Base-by-base conservation (phyloP, 225 moss, liverwort and hornwort species). In the Sphagnum contortum region DNA sequence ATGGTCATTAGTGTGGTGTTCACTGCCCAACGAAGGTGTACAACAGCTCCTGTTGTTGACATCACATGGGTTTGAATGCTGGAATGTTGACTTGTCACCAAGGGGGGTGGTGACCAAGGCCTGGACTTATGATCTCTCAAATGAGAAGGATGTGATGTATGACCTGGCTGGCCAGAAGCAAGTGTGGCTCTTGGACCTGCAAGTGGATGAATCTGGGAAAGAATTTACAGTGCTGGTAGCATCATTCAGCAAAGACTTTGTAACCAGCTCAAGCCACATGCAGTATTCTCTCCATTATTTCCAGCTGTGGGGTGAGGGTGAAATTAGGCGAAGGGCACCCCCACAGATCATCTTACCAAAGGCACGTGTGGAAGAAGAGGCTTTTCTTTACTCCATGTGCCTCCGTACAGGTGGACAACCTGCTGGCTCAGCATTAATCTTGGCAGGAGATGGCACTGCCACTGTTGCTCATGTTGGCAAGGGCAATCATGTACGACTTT, bases 181-280 rank as follows among this genome's bases (percentile, higher is more conserved):
- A 73, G 92, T 82, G 49, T 90, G 96, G 92, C 66, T 96, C 29
- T 74, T 96, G 49, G 96, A 96, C 67, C 73, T 96, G 68, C 90
- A 90, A 83, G 85, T 89, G 3, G 87, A 90, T 75, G 83, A 85
- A 44, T 63, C 57, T 70, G 92, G 87, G 63, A 83, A 85, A 45
- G 79, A 78, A 59, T 84, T 96, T 54, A 87, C 73, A 45, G 67
- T 92, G 50, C 77, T 96, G 56, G 85, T 87, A 48, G 96, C 87
- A 12, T 92, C 92, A 48, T 89, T 70, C 67, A 78, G 74, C 62
- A 88, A 77, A 73, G 88, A 81, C 66, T 73, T 76, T 64, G 61
- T 74, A 12, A 87, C 72, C 47, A 92, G 71, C 59, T 89, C 85
- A 44, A 87, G 75, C 44, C 76, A 67, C 68, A 83, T 92, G 80